Evolutionary conservation across 371 early-diverging fungal genomes (phyloP).

Genomic region (Phascolomyces articulosus): DNA sequence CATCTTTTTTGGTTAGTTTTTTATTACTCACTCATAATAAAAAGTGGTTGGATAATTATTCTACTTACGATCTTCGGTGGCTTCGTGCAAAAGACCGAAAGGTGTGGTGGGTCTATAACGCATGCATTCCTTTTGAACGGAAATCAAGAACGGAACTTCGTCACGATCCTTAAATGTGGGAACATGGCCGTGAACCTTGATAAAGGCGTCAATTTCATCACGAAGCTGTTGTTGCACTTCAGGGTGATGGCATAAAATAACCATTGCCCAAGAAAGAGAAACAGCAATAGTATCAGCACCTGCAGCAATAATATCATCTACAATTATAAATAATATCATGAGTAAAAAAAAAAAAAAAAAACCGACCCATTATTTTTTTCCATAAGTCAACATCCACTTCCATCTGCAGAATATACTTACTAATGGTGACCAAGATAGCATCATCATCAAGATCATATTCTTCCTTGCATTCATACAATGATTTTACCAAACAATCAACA

Average conservation of each 20-base stretch:
- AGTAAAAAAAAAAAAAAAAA: neutral
- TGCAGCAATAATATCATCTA: constrained; percentile 28
- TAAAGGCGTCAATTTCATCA: constrained; percentile 19
- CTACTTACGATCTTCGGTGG: constrained; percentile 24
- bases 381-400: neutral
- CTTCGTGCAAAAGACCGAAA: constrained; percentile 23
- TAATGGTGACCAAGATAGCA: constrained; percentile 16
- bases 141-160: constrained; percentile 17
- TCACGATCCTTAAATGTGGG: constrained; percentile 27
- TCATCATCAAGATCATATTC: constrained; percentile 25
- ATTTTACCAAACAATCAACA: constrained; percentile 21
- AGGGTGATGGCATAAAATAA: constrained; percentile 22
- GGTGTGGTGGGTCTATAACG: constrained; percentile 18
- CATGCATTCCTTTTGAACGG: constrained; percentile 30
- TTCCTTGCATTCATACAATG: constrained; percentile 21
- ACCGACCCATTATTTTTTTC: neutral
- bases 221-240: constrained; percentile 21
- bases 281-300: constrained; percentile 27
- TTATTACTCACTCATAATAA: too few species aligned
- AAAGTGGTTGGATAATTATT: too few species aligned
- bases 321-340: neutral
- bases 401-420: too few species aligned
- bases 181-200: constrained; percentile 6
- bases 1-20: neutral
- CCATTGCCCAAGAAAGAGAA: constrained; percentile 17